Percentiles rank a stretch among this genome's conserved stretches.
Conservation (phyloP, 768 basidiomycete genomes). For the Leccinum subgranulosum region DNA sequence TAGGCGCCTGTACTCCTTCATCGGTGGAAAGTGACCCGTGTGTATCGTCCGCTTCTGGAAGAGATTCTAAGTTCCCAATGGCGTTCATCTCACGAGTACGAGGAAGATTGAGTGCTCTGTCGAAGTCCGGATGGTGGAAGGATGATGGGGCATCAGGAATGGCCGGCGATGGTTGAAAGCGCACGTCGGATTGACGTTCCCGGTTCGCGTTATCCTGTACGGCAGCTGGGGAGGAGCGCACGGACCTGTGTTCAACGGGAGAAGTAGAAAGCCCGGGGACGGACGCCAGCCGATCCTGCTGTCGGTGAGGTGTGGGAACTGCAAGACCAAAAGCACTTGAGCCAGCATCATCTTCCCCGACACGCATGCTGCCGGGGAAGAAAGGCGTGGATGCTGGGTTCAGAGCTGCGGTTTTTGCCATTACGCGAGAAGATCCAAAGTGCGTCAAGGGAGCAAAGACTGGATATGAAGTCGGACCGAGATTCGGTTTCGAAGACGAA, state of each 20-base stretch:
- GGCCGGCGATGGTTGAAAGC: conserved; percentile 36
- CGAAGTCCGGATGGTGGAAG: conserved; percentile 44
- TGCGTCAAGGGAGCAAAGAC: conserved; percentile 25
- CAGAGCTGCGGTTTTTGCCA: conserved; percentile 74
- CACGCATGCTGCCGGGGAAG: conserved; percentile 65
- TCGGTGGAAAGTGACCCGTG: conserved; percentile 33
- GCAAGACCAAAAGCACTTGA: conserved; percentile 42
- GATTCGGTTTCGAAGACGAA: conserved; percentile 2
- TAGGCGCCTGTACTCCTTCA: conserved; percentile 25
- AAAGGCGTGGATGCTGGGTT: conserved; percentile 84
- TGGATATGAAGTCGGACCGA: conserved; percentile 2
- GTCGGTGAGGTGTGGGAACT: conserved; percentile 42
- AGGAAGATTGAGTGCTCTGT: conserved; percentile 41
- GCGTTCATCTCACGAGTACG: conserved; percentile 48
- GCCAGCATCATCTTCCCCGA: conserved; percentile 51
- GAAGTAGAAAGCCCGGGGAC: conserved; percentile 57
- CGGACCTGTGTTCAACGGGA: conserved; percentile 62
- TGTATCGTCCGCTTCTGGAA: conserved; percentile 55
- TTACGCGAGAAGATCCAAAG: conserved; percentile 33
- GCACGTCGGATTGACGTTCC: conserved; percentile 23
- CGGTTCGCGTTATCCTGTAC: conserved; percentile 34
- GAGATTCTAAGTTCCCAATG: conserved; percentile 47
- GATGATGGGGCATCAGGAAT: conserved; percentile 46
- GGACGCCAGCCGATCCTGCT: conserved; percentile 43
- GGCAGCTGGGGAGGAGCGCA: conserved; percentile 70